These are phyloP conservation scores for Penicillium paxilli DNA, from an alignment of 495 filamentous ascomycete genomes.

Conservation along the genomic window DNA sequence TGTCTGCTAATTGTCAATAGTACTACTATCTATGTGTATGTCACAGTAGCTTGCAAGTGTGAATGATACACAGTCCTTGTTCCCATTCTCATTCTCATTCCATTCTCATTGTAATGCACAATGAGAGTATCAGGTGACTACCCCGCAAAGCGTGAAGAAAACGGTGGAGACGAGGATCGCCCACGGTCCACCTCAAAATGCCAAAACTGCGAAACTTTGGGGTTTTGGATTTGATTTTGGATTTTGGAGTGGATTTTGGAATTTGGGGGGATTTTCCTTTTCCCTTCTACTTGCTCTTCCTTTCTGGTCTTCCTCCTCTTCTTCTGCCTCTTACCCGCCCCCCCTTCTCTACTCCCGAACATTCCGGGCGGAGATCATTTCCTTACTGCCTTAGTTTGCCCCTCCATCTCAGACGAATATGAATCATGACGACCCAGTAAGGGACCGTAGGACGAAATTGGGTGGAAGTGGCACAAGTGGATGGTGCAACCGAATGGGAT, in stretches of 20 bases:
- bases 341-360: not conserved
- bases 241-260: too few relatives aligned
- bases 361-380: constrained; percentile 9
- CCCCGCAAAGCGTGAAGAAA: constrained; percentile 23
- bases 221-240: not conserved
- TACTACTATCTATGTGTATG: too few relatives aligned
- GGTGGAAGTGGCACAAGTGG: not conserved
- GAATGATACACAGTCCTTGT: too few relatives aligned
- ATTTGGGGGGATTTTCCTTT: not conserved
- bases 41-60: too few relatives aligned
- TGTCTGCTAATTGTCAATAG: too few relatives aligned
- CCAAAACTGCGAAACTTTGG: not conserved
- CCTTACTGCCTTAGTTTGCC: not conserved
- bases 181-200: constrained; percentile 16
- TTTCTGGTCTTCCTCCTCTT: constrained; percentile 1
- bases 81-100: too few relatives aligned
- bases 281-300: not conserved
- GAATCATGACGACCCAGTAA: constrained; percentile 13
- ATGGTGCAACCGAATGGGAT: not conserved
- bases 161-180: constrained; percentile 22
- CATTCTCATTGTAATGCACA: too few relatives aligned
- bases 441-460: constrained; percentile 1
- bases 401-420: constrained; percentile 3
- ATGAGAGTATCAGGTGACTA: constrained; percentile 24
- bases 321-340: too few relatives aligned